These are phyloP conservation scores for Anthostomella pinea DNA, from an alignment of 2,329 filamentous ascomycete genomes.

Conservation along the genomic window DNA sequence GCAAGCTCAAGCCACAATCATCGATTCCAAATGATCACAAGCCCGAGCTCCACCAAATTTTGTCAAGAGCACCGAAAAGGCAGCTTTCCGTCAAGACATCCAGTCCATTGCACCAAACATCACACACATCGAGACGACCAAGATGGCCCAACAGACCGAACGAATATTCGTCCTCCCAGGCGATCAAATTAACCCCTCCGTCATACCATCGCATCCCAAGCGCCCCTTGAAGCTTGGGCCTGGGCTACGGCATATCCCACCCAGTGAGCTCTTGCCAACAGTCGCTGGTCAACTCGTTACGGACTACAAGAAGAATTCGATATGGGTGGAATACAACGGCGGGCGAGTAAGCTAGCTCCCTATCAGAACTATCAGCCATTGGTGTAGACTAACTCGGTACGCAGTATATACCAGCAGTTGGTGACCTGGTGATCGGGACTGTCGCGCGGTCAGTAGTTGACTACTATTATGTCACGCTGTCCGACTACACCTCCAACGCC, in stretches of 20 bases:
- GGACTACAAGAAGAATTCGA: slow-evolving; percentile 70
- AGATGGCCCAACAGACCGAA: slow-evolving; percentile 50
- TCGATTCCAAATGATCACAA: slow-evolving; percentile 1
- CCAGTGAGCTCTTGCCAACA: slow-evolving; percentile 67
- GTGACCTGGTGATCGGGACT: slow-evolving; percentile 86
- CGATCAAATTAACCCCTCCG: slow-evolving; percentile 64
- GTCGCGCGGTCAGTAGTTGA: slow-evolving; percentile 74
- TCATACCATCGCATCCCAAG: slow-evolving; percentile 66
- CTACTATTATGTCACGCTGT: slow-evolving; percentile 75
- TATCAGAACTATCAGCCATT: no score
- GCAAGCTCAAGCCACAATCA: slow-evolving; percentile 14
- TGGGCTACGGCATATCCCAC: slow-evolving; percentile 77
- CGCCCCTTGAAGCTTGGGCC: slow-evolving; percentile 77
- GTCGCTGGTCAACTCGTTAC: slow-evolving; percentile 65
- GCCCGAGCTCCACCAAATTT: slow-evolving; percentile 7
- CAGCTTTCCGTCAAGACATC: no score
- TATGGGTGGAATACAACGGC: slow-evolving; percentile 71
- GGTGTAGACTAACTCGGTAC: slow-evolving; percentile 32
- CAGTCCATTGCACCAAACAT: slow-evolving; percentile 1
- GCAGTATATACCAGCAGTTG: slow-evolving; percentile 74
- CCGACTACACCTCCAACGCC: slow-evolving; percentile 61
- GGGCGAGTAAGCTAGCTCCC: slow-evolving; percentile 66
- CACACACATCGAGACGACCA: slow-evolving; percentile 15
- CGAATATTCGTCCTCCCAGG: slow-evolving; percentile 76
- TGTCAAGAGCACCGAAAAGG: no score